A percentile compares a stretch with the other conserved stretches of the same genome.
Evolutionary conservation across 768 basidiomycete genomes (phyloP).

Genomic region (Xerocomellus amylosporus): DNA sequence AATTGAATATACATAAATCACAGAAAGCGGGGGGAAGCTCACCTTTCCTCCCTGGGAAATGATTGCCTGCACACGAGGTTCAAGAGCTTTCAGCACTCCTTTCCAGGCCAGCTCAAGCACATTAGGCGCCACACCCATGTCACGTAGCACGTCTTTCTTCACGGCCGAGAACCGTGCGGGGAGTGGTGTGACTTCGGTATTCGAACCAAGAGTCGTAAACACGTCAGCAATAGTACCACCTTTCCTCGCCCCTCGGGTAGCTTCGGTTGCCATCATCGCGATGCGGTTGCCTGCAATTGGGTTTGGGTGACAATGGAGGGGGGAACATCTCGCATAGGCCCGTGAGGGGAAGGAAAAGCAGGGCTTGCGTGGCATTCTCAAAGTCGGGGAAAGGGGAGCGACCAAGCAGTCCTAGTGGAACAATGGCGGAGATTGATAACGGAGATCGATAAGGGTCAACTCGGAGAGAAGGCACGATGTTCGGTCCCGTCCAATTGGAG

Average conservation of each 20-base stretch:
- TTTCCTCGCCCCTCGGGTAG: constrained; percentile 14
- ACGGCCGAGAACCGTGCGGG: constrained; percentile 58
- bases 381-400: not conserved
- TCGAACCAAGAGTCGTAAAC: constrained; percentile 44
- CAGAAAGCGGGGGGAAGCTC: constrained; percentile 5
- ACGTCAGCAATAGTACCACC: constrained; percentile 46
- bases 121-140: constrained; percentile 22
- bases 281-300: not conserved
- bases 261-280: constrained; percentile 13
- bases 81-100: constrained; percentile 50
- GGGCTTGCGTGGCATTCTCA: not conserved
- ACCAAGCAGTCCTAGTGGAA: not conserved
- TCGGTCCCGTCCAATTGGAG: no score
- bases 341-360: not conserved
- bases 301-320: not conserved
- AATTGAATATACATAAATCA: not conserved
- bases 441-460: not conserved
- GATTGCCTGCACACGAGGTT: constrained; percentile 47
- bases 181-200: constrained; percentile 38
- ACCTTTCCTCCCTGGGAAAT: constrained; percentile 46
- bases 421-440: not conserved
- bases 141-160: constrained; percentile 53
- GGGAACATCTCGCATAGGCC: not conserved
- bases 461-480: no score
- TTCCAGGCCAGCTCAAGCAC: constrained; percentile 51